Base-by-base conservation (phyloP, 495 filamentous ascomycete genomes). In the Xylaria castorea region DNA sequence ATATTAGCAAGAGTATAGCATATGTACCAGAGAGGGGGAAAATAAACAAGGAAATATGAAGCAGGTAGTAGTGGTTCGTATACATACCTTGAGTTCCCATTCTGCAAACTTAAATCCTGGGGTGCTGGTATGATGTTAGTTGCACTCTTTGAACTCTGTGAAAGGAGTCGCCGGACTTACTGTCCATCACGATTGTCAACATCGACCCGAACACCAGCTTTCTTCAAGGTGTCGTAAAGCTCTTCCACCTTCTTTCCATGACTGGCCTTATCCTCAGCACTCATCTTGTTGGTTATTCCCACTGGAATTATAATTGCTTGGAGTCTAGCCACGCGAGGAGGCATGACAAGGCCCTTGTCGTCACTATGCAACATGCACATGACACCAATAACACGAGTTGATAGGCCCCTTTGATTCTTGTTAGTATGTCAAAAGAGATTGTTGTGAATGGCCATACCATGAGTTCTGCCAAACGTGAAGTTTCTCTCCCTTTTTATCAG, bases 311-410 rank as follows among this genome's bases (percentile, higher is more conserved):
- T 87, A 76, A 97, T 87, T 48, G 91, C 89, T 83, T 99, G 95
- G 71, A 87, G 87, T 80, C 93, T 91, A n/a, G 92, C 90, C n/a
- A 96, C 93, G 34, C 92, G 86, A 25, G 95, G 95, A 77, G 95
- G 95, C 58, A 97, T 90, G 71, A 99, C 93, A 9, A 98, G 88
- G 63, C 96, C 96, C 80, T 92, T 93, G 85, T 99, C 91, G 81
- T 98, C 96, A 79, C 93, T 89, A 85, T 99, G 96, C 70, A 95
- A 93, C 91, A 99, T 97, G 75, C 97, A 92, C 94, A 98, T 98
- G 78, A 98, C 93, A 82, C 95, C 95, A 76, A 99, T 95, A 36
- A 93, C 91, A 79, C 96, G 92, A 61, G 95, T 99, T 6, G 94
- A 97, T 50, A 98, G 89, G 83, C 96, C 96, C 70, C 70, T 72